Percentiles rank a stretch among this genome's conserved stretches.
Conservation (phyloP, 352 stramenopile species). For the Plasmopara halstedii region DNA sequence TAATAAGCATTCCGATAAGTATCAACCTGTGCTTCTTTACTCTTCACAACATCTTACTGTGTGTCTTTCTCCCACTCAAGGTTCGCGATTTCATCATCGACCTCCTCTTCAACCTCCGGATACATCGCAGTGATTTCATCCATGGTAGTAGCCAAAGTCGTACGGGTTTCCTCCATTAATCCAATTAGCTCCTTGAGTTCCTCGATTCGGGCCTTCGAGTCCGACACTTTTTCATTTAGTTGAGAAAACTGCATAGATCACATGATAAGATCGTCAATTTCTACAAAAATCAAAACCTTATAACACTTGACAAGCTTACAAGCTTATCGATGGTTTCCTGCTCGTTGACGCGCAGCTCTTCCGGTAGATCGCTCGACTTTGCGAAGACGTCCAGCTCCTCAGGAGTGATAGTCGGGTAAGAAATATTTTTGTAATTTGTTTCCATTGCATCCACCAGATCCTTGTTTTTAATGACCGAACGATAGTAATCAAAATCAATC, state of each 20-base stretch:
- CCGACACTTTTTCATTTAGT: conserved; percentile 73
- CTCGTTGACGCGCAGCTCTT: conserved; percentile 67
- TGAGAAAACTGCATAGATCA: conserved; percentile 40
- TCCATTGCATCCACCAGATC: conserved; percentile 79
- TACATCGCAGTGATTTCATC: conserved; percentile 83
- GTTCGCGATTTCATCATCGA: conserved; percentile 84
- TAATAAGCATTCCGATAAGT: conserved; percentile 2
- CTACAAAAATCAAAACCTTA: neutral
- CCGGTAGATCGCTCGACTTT: conserved; percentile 35
- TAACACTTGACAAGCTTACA: conserved; percentile 17
- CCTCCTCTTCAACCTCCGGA: conserved; percentile 78
- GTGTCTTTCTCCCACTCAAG: conserved; percentile 88
- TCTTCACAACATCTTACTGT: conserved; percentile 36
- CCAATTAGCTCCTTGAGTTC: conserved; percentile 82
- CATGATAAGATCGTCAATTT: neutral
- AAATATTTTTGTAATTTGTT: conserved; percentile 82
- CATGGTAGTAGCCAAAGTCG: conserved; percentile 77
- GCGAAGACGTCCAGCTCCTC: conserved; percentile 54
- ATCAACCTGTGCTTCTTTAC: conserved; percentile 4
- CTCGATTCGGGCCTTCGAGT: conserved; percentile 80
- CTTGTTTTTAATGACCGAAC: conserved; percentile 84
- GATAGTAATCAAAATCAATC: conserved; percentile 85
- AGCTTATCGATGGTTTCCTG: conserved; percentile 70
- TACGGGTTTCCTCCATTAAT: conserved; percentile 79
- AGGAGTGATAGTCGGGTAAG: conserved; percentile 70